A percentile compares a stretch with the other conserved stretches of the same genome.
phyloP scores from a whole-genome alignment of 345 rosid genomes.

The Eucalyptus regnans region DNA sequence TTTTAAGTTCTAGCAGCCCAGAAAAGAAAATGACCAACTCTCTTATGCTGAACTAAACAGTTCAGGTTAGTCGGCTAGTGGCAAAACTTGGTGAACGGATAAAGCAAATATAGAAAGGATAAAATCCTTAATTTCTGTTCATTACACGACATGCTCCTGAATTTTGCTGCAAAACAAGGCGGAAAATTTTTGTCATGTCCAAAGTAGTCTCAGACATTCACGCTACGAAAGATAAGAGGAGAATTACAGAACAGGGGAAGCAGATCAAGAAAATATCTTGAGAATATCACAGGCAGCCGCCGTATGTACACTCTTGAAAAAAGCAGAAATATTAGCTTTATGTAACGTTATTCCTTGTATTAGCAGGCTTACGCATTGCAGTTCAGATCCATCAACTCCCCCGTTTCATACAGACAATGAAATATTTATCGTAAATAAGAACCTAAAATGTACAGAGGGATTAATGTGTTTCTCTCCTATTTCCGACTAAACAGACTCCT shows the following conservation, averaged over 20 bases:
- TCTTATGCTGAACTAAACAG: not conserved
- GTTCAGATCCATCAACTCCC: not conserved
- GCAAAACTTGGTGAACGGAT: not conserved
- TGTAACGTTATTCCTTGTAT: constrained; percentile 5
- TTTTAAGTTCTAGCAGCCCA: not conserved
- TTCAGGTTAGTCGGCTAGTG: not conserved
- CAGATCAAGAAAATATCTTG: not conserved
- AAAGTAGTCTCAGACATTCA: not conserved
- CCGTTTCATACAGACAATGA: not conserved
- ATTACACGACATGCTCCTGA: not conserved
- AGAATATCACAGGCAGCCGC: not conserved
- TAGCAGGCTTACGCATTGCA: not conserved
- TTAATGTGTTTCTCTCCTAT: constrained; percentile 12
- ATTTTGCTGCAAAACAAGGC: not conserved
- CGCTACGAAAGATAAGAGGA: not conserved
- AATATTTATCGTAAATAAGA: not conserved
- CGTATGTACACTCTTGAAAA: not conserved
- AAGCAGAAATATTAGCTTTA: not conserved
- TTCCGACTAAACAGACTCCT: constrained; percentile 59
- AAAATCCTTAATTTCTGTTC: not conserved
- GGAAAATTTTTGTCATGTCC: not conserved
- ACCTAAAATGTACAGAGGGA: constrained; percentile 1
- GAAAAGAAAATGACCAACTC: not conserved
- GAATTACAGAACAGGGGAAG: not conserved
- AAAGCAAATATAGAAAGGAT: not conserved